These are phyloP conservation scores for Scortechinia acanthostroma DNA, from an alignment of 2,329 filamentous ascomycete genomes.

Conservation along the genomic window DNA sequence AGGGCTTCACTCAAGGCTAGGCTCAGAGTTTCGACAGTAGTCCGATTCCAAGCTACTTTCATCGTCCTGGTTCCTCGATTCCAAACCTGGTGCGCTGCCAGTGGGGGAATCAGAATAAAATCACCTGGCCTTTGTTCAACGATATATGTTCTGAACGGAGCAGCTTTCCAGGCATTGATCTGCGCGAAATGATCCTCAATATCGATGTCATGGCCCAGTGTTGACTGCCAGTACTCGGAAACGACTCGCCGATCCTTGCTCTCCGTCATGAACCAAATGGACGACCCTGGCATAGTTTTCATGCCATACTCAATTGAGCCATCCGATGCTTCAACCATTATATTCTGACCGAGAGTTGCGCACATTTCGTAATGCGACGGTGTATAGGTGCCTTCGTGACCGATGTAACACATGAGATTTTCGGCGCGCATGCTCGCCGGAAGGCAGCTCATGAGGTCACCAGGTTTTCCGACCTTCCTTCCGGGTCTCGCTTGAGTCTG, in stretches of 20 bases:
- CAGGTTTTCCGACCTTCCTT: constrained; percentile 62
- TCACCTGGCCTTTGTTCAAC: constrained; percentile 87
- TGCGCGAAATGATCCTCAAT: constrained; percentile 96
- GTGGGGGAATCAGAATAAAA: constrained; percentile 84
- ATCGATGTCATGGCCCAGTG: constrained; percentile 90
- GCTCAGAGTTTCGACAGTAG: constrained; percentile 82
- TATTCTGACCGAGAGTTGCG: constrained; percentile 88
- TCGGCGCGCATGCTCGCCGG: constrained; percentile 82
- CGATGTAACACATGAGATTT: constrained; percentile 97
- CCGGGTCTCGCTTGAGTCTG: constrained; percentile 39
- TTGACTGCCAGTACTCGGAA: constrained; percentile 86
- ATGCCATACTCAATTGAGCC: constrained; percentile 34
- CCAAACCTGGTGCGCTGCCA: constrained; percentile 97
- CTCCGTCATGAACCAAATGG: constrained; percentile 98
- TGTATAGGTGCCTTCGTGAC: constrained; percentile 94
- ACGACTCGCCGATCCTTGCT: constrained; percentile 85
- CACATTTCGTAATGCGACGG: constrained; percentile 97
- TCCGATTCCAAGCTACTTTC: constrained; percentile 97
- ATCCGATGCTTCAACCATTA: constrained; percentile 89
- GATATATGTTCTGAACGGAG: constrained; percentile 85
- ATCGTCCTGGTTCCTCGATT: constrained; percentile 91
- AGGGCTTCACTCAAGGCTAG: constrained; percentile 80
- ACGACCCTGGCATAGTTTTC: constrained; percentile 77
- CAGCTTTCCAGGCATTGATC: constrained; percentile 89
- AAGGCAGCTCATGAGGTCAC: constrained; percentile 91